Conservation (phyloP, 495 filamentous ascomycete genomes). For the Penicillium ochrochloron region DNA sequence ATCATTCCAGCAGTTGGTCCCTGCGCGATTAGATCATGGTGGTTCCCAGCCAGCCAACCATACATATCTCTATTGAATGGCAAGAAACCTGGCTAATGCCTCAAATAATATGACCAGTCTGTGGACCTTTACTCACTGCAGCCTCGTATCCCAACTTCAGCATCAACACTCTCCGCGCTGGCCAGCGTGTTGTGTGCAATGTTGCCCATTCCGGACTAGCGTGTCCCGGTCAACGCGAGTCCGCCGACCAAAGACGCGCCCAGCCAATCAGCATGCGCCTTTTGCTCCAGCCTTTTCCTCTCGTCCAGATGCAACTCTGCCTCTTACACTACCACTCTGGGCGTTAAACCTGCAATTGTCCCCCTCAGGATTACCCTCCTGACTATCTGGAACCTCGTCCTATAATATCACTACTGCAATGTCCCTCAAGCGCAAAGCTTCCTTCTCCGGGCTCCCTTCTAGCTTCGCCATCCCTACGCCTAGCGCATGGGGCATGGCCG, state of each 20-base stretch:
- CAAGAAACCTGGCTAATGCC: background rate
- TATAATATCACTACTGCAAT: conserved; percentile 29
- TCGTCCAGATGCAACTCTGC: conserved; percentile 25
- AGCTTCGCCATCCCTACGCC: conserved; percentile 30
- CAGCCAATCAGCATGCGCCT: conserved; percentile 23
- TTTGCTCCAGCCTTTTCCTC: conserved; percentile 17
- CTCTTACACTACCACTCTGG: conserved; percentile 11
- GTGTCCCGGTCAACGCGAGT: conserved; percentile 30
- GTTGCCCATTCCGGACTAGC: conserved; percentile 32
- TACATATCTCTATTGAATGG: background rate
- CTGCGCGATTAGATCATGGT: background rate
- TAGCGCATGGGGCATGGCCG: conserved; percentile 31
- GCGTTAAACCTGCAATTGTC: conserved; percentile 11
- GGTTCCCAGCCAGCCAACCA: background rate
- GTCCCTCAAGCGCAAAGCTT: conserved; percentile 59
- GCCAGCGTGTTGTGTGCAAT: conserved; percentile 21
- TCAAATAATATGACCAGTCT: background rate
- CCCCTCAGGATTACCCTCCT: background rate
- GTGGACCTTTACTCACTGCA: background rate
- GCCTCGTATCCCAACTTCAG: background rate
- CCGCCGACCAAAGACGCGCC: conserved; percentile 25
- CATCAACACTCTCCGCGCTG: background rate
- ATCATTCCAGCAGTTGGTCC: conserved; percentile 1
- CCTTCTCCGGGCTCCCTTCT: conserved; percentile 29
- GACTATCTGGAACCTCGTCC: background rate